Evolutionary conservation across 2,329 filamentous ascomycete species (phyloP).

Genomic region (Geosmithia flava): DNA sequence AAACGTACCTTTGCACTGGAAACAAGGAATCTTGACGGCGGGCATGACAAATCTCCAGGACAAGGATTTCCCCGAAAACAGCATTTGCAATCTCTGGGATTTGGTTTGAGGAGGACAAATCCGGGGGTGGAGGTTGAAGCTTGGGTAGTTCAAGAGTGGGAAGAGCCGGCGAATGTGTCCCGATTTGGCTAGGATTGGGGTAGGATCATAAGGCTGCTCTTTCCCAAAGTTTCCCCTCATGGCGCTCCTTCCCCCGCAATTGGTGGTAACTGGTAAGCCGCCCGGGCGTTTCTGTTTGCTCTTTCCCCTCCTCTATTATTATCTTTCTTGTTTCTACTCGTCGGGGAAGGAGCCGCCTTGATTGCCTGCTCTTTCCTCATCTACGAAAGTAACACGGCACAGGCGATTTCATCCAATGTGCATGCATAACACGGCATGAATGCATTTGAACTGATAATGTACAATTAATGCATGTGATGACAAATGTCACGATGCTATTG

Average conservation of each 20-base stretch:
- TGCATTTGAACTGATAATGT: too few species aligned
- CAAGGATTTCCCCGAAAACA: neutral
- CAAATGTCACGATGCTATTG: too few species aligned
- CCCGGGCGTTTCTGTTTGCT: neutral
- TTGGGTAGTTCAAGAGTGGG: neutral
- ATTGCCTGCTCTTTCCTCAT: too few species aligned
- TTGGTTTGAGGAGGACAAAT: neutral
- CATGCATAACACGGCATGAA: too few species aligned
- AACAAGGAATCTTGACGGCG: conserved; percentile 9
- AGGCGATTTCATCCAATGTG: too few species aligned
- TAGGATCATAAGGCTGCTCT: neutral
- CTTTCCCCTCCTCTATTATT: neutral
- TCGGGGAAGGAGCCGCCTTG: too few species aligned
- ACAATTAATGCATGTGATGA: too few species aligned
- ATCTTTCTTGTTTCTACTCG: too few species aligned
- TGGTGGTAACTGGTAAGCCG: too few species aligned
- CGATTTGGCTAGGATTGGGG: neutral
- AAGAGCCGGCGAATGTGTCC: neutral
- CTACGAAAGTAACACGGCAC: too few species aligned
- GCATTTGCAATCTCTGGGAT: neutral
- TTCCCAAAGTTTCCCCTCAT: neutral
- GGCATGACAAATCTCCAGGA: conserved; percentile 5
- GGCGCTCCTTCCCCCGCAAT: neutral
- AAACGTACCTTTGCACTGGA: conserved; percentile 10
- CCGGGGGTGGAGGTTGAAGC: neutral